Conservation (phyloP, 441 rosid species). For the Erodium trifolium region DNA sequence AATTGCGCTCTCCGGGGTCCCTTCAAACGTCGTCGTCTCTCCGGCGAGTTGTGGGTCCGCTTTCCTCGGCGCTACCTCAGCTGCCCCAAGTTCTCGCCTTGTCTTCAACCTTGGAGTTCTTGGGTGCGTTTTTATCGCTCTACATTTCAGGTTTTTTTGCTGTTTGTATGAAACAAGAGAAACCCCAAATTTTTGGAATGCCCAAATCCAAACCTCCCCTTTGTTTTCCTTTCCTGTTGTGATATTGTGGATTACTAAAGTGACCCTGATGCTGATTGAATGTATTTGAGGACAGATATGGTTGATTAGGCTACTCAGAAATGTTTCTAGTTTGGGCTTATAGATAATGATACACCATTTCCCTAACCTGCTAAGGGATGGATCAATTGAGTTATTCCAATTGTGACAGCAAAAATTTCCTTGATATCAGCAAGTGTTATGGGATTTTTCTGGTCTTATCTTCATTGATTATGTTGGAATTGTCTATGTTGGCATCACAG, state of each 20-base stretch:
- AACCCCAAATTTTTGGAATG: not conserved
- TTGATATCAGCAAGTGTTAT: not conserved
- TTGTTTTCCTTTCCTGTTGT: too few species aligned
- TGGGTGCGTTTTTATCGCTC: constrained; percentile 22
- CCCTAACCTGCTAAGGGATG: not conserved
- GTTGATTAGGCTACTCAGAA: not conserved
- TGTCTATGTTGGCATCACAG: constrained; percentile 22
- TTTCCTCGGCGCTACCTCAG: constrained; percentile 35
- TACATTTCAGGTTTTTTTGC: not conserved
- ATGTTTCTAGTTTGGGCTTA: not conserved
- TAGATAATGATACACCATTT: not conserved
- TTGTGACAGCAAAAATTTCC: not conserved
- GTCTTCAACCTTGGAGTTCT: constrained; percentile 46
- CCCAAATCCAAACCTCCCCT: too few species aligned
- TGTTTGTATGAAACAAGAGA: not conserved
- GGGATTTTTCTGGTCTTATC: not conserved
- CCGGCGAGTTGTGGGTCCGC: constrained; percentile 27
- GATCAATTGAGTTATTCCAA: not conserved
- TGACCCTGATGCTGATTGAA: too few species aligned
- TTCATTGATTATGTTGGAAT: not conserved
- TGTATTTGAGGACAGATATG: not conserved
- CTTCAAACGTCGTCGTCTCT: constrained; percentile 27
- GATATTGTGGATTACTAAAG: too few species aligned
- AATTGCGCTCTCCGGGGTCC: constrained; percentile 28
- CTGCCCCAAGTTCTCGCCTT: constrained; percentile 31